These are phyloP conservation scores for Ceriops zippeliana DNA, from an alignment of 345 rosid species.

Conservation along the genomic window DNA sequence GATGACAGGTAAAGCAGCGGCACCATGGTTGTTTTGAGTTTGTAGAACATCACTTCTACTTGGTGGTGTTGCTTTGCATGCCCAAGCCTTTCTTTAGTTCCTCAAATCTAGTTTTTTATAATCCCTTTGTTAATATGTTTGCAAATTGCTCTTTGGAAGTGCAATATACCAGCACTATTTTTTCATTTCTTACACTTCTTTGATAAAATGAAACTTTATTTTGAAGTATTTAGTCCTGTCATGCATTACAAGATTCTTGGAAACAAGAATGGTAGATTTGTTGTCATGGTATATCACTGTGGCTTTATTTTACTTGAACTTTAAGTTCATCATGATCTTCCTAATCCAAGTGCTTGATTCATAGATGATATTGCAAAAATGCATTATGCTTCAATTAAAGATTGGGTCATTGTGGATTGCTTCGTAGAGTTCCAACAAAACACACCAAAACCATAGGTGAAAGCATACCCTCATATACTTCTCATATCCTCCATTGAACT, in stretches of 20 bases:
- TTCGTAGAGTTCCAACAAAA: background rate
- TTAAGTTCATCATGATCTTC: background rate
- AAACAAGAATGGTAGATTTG: background rate
- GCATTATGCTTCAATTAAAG: background rate
- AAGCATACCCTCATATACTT: background rate
- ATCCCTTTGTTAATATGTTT: background rate
- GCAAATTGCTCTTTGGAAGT: background rate
- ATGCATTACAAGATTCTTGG: background rate
- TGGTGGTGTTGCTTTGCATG: background rate
- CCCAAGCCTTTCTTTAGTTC: background rate
- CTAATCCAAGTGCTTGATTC: background rate
- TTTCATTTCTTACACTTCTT: too few relatives aligned
- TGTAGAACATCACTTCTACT: background rate
- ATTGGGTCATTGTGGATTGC: background rate
- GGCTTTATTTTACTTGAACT: background rate
- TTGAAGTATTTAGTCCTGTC: too few relatives aligned
- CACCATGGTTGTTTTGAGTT: too few relatives aligned
- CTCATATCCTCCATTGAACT: background rate
- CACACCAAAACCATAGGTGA: background rate
- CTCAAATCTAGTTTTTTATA: background rate
- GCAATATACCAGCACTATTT: too few relatives aligned
- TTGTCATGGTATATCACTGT: background rate
- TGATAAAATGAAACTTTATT: too few relatives aligned
- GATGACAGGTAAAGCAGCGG: too few relatives aligned
- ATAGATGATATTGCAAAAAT: accelerated